Conservation (phyloP, 148 eudicot genomes). For the Spergularia marina region DNA sequence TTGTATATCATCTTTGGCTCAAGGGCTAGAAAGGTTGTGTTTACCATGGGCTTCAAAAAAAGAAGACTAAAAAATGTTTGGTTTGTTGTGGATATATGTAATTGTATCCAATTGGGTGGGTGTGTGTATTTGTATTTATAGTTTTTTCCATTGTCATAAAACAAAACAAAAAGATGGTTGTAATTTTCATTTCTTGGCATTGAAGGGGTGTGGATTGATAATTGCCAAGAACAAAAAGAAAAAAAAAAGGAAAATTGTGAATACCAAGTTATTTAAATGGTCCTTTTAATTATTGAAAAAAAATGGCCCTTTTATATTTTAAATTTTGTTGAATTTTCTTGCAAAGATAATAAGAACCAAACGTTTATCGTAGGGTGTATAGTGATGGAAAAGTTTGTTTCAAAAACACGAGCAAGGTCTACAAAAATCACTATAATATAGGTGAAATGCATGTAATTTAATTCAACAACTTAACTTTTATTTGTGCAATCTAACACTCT, state of each 20-base stretch:
- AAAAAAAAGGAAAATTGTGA: background rate
- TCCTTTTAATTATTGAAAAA: background rate
- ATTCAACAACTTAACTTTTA: too few species aligned
- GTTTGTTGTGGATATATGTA: background rate
- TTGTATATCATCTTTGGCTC: constrained; percentile 37
- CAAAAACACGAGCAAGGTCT: too few species aligned
- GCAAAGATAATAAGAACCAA: too few species aligned
- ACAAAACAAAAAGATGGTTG: background rate
- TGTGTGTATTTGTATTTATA: background rate
- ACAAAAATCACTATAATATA: too few species aligned
- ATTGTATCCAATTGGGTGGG: constrained; percentile 10
- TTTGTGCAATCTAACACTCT: too few species aligned
- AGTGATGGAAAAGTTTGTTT: too few species aligned
- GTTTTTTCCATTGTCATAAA: background rate
- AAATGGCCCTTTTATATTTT: too few species aligned
- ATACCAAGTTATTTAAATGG: background rate
- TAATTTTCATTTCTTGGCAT: background rate
- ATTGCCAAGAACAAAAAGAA: background rate
- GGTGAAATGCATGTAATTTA: too few species aligned
- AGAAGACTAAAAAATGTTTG: constrained; percentile 21
- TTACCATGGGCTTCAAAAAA: constrained; percentile 37
- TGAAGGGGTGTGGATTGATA: constrained; percentile 20
- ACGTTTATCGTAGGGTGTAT: too few species aligned
- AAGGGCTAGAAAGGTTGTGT: constrained; percentile 46
- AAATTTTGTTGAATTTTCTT: too few species aligned